Conservation (phyloP, 2,329 filamentous ascomycete genomes). For the Penicillium sclerotiorum region DNA sequence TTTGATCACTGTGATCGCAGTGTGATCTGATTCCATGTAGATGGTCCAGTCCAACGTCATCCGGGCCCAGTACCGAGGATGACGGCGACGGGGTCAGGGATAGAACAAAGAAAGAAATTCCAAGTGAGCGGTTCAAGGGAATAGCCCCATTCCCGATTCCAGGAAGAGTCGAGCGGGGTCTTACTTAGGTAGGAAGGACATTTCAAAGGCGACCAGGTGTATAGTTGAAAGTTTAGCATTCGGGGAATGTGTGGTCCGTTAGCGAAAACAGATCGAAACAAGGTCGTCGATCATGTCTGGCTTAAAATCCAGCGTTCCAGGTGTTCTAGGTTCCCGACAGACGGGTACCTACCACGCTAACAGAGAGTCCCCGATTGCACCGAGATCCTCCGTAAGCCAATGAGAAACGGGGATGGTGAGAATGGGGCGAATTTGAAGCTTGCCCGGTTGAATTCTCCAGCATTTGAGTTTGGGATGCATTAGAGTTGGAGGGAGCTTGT, state of each 20-base stretch:
- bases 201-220: neutral
- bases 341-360: conserved; percentile 21
- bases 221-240: no score
- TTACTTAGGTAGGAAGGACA: neutral
- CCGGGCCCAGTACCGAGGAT: neutral
- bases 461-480: neutral
- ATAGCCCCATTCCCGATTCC: neutral
- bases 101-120: neutral
- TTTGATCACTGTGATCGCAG: no score
- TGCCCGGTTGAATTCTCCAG: neutral
- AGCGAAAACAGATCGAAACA: no score
- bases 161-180: no score
- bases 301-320: no score
- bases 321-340: conserved; percentile 11
- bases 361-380: conserved; percentile 4
- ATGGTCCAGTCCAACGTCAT: neutral
- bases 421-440: neutral
- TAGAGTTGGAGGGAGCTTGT: neutral
- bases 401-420: neutral
- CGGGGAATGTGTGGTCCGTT: no score
- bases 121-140: neutral
- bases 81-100: neutral
- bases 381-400: conserved; percentile 28
- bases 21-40: neutral
- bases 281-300: no score